Percentiles rank a stretch among this genome's conserved stretches.
Evolutionary conservation across 257 asterid species (phyloP).

Genomic region (Verbena officinalis): DNA sequence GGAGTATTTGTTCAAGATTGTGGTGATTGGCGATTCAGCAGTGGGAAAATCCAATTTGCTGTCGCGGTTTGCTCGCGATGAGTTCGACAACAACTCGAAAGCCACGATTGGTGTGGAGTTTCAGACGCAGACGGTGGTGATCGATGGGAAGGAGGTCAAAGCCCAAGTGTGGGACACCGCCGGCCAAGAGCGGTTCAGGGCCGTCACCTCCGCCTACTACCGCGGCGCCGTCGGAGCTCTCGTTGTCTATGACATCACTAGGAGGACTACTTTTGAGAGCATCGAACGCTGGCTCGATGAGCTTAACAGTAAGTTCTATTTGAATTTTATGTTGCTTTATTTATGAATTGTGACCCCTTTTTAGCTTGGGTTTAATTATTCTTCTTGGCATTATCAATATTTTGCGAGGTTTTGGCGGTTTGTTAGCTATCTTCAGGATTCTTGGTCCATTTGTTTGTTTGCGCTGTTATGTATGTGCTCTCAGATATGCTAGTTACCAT

Average conservation of each 20-base stretch:
- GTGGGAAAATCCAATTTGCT: slow-evolving; percentile 86
- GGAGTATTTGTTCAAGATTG: slow-evolving; percentile 76
- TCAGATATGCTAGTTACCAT: too few relatives aligned
- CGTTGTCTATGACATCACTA: slow-evolving; percentile 67
- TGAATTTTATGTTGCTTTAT: too few relatives aligned
- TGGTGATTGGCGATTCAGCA: slow-evolving; percentile 79
- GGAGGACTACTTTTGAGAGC: slow-evolving; percentile 60
- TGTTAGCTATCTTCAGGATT: not conserved
- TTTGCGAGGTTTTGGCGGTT: not conserved
- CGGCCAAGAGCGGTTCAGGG: slow-evolving; percentile 83
- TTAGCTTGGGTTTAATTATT: not conserved
- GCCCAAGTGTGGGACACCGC: slow-evolving; percentile 94
- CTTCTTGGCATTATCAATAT: not conserved
- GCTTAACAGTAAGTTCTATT: slow-evolving; percentile 54
- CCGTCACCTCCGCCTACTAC: slow-evolving; percentile 87
- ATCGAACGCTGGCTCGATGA: slow-evolving; percentile 79
- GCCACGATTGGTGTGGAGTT: slow-evolving; percentile 88
- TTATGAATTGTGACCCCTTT: not conserved
- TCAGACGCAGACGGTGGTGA: slow-evolving; percentile 68
- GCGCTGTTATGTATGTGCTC: too few relatives aligned
- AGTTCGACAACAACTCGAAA: slow-evolving; percentile 77
- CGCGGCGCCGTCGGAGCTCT: slow-evolving; percentile 89
- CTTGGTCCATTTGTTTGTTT: too few relatives aligned
- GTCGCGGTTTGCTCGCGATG: slow-evolving; percentile 78
- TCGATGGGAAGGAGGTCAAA: slow-evolving; percentile 78